Conservation (phyloP, 768 basidiomycete genomes). For the Amanita pseudoporphyria region DNA sequence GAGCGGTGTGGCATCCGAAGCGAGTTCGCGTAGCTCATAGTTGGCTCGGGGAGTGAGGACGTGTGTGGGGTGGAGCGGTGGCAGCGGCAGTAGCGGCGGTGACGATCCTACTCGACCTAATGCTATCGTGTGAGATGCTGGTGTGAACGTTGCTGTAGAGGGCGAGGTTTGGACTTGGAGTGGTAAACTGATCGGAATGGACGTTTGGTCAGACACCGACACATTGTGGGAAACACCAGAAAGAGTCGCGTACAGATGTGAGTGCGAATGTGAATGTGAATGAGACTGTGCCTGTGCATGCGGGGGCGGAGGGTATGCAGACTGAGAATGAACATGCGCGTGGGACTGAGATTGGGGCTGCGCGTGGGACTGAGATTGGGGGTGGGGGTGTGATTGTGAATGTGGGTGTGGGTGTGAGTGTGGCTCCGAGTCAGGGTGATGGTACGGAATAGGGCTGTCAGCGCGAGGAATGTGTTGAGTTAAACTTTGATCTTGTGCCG, state of each 20-base stretch:
- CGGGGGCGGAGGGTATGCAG: slow-evolving; percentile 5
- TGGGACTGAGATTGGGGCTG: slow-evolving; percentile 15
- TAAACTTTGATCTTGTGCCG: neutral
- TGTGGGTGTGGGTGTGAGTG: too few species aligned
- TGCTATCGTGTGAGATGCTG: too few species aligned
- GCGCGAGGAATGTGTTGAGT: slow-evolving; percentile 11
- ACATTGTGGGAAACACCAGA: too few species aligned
- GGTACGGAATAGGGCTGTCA: neutral
- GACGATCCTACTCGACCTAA: too few species aligned
- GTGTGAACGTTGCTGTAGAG: slow-evolving; percentile 12
- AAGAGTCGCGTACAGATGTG: too few species aligned
- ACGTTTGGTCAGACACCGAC: too few species aligned
- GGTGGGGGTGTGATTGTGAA: too few species aligned
- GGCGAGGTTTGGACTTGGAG: neutral
- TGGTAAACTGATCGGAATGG: too few species aligned
- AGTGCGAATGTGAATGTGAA: neutral
- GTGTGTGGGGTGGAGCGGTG: neutral
- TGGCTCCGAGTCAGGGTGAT: neutral
- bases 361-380: neutral
- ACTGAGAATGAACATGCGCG: slow-evolving; percentile 16
- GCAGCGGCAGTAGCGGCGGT: slow-evolving; percentile 16
- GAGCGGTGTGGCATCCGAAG: slow-evolving; percentile 62
- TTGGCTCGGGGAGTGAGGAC: slow-evolving; percentile 27
- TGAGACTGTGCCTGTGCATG: neutral
- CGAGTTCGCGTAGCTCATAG: slow-evolving; percentile 71